Evolutionary conservation across 495 filamentous ascomycete genomes (phyloP).

Genomic region (Penicillium lividum): DNA sequence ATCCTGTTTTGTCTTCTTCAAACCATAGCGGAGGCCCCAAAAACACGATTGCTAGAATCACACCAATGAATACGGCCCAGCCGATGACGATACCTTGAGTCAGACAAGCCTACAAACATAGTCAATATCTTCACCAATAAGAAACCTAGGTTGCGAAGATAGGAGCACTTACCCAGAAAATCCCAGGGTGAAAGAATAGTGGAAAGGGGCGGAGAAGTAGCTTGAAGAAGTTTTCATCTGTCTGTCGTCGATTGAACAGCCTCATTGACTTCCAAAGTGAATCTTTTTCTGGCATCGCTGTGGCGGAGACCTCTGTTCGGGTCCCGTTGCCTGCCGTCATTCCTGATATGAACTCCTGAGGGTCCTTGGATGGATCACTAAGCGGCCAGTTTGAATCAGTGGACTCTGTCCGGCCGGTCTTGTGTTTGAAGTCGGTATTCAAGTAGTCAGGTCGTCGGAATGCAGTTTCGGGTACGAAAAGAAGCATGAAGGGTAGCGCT

Average conservation of each 20-base stretch:
- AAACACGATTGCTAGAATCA: slow-evolving; percentile 82
- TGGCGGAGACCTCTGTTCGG: slow-evolving; percentile 17
- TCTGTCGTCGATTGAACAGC: slow-evolving; percentile 81
- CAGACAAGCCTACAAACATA: slow-evolving; percentile 59
- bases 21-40: slow-evolving; percentile 79
- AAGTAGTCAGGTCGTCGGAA: slow-evolving; percentile 64
- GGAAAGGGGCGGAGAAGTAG: slow-evolving; percentile 64
- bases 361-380: slow-evolving; percentile 10
- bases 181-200: slow-evolving; percentile 75
- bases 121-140: neutral
- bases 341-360: slow-evolving; percentile 19
- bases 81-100: slow-evolving; percentile 91
- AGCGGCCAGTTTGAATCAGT: slow-evolving; percentile 17
- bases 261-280: slow-evolving; percentile 58
- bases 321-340: slow-evolving; percentile 1
- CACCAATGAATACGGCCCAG: slow-evolving; percentile 93
- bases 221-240: slow-evolving; percentile 61
- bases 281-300: slow-evolving; percentile 38
- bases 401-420: slow-evolving; percentile 16
- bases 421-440: slow-evolving; percentile 59
- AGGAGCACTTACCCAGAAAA: slow-evolving; percentile 63
- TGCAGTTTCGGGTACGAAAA: slow-evolving; percentile 86
- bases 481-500: slow-evolving; percentile 64
- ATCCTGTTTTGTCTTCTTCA: slow-evolving; percentile 78
- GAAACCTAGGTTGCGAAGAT: neutral